These are phyloP conservation scores for Aureobasidium subglaciale DNA, from an alignment of 2,329 filamentous ascomycete genomes.

Conservation along the genomic window DNA sequence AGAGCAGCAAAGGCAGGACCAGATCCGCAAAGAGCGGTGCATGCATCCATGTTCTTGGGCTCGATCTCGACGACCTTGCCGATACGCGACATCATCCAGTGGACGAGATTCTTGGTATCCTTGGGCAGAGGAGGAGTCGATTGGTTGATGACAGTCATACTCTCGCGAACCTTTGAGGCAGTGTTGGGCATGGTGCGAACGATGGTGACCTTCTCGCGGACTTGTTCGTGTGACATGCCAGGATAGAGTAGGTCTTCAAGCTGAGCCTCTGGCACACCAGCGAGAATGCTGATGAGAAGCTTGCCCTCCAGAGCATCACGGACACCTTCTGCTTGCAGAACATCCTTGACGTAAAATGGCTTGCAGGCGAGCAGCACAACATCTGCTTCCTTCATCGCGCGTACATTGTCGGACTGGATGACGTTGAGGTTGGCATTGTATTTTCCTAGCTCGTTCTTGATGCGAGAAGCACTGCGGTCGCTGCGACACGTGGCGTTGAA, in stretches of 20 bases:
- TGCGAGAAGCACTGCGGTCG: constrained; percentile 59
- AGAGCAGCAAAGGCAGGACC: constrained; percentile 71
- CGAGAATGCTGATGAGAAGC: constrained; percentile 72
- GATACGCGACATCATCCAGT: constrained; percentile 70
- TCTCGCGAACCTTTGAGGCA: constrained; percentile 68
- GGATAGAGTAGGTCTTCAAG: constrained; percentile 60
- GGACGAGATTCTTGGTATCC: constrained; percentile 51
- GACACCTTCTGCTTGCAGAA: constrained; percentile 63
- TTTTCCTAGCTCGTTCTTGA: constrained; percentile 58
- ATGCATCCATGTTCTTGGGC: constrained; percentile 61
- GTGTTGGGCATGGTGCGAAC: constrained; percentile 83
- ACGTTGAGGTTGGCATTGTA: constrained; percentile 52
- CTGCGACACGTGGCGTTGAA: constrained; percentile 79
- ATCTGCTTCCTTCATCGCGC: constrained; percentile 60
- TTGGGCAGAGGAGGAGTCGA: constrained; percentile 51
- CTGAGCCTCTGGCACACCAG: constrained; percentile 64
- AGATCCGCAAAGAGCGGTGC: constrained; percentile 66
- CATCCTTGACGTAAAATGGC: constrained; percentile 62
- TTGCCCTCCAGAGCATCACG: constrained; percentile 68
- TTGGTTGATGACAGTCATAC: constrained; percentile 70
- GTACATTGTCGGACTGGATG: constrained; percentile 64
- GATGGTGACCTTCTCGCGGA: constrained; percentile 47
- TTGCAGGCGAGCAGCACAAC: constrained; percentile 76
- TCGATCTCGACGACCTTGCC: constrained; percentile 64
- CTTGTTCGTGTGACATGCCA: constrained; percentile 40